Percentiles rank a stretch among this genome's conserved stretches.
These are phyloP conservation scores for Penicillium sp. DNA, from an alignment of 2,329 filamentous ascomycete genomes.

Conservation along the genomic window DNA sequence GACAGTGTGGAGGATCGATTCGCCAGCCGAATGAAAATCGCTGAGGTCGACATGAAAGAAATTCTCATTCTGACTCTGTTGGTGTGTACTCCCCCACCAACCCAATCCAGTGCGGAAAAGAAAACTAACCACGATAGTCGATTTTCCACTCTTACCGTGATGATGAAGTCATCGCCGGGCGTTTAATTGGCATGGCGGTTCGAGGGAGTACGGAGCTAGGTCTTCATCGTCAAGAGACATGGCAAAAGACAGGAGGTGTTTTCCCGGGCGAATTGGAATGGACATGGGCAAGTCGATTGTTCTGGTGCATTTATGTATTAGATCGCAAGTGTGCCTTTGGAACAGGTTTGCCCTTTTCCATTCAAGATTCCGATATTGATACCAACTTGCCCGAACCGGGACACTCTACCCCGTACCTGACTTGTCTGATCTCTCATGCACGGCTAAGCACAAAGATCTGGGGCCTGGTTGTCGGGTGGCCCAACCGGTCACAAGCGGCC, in stretches of 20 bases:
- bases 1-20: slow-evolving; percentile 38
- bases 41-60: slow-evolving; percentile 42
- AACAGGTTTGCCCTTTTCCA: slow-evolving; percentile 50
- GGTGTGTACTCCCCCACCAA: slow-evolving; percentile 20
- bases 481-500: slow-evolving; percentile 28
- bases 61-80: slow-evolving; percentile 34
- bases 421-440: slow-evolving; percentile 51
- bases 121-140: slow-evolving; percentile 23
- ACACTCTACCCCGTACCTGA: slow-evolving; percentile 41
- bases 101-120: too few relatives aligned
- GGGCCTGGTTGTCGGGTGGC: slow-evolving; percentile 45
- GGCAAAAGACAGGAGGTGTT: slow-evolving; percentile 35
- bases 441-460: slow-evolving; percentile 49
- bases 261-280: slow-evolving; percentile 39
- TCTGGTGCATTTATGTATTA: slow-evolving; percentile 54
- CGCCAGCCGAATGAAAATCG: slow-evolving; percentile 32
- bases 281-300: slow-evolving; percentile 40
- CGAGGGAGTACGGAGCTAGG: slow-evolving; percentile 51
- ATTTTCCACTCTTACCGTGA: slow-evolving; percentile 46
- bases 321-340: slow-evolving; percentile 55
- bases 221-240: slow-evolving; percentile 47
- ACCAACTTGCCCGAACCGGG: slow-evolving; percentile 48
- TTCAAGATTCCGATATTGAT: slow-evolving; percentile 52
- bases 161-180: slow-evolving; percentile 52
- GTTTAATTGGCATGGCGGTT: slow-evolving; percentile 48